Evolutionary conservation across 2,329 filamentous ascomycete species (phyloP), one percentile per base, ranked within the genome.

Genomic region (Fusarium concolor): DNA sequence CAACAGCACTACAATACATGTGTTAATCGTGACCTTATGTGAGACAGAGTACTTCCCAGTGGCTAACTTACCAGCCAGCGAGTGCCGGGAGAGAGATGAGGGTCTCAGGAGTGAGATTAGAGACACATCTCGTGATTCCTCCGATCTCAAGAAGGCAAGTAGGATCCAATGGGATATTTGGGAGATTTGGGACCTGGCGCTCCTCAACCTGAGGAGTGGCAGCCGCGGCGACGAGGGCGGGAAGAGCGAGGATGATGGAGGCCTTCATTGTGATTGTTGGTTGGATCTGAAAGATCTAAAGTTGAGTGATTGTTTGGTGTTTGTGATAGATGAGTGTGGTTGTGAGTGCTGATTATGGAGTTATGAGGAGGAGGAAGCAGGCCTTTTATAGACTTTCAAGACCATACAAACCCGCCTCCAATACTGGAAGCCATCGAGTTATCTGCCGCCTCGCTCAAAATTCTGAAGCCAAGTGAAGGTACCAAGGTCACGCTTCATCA

Each of bases 301-400:
- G 2, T 7, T 17, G 2, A 39, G 5, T 41, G 2, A 2, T 52
- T 33, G 29, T 20, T 37, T 53, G 24, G 29, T 49, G 10, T 29
- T 50, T 18, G 31, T 35, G 24, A 31, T 53, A 3, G 28, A 47
- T 33, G 47, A 28, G 18, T 49, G 41, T 51, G 56, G 45, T 28
- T 66, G 46, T 33, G 49, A 49, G 38, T 56, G 37, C 3, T 63
- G 53, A 35, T 39, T 44, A 56, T 42, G 9, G 2, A 53, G 2
- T 1, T 10, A 12, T 28, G 6, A 7, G 7, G 8, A 15, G 24
- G 31, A 53, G 0, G 5, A 22, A 3, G 4, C 14, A 2, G 18
- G 24, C 4, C 2, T 58, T n/a, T 62, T 69, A 68, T 69, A 68
- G 61, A 45, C 9, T 24, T 58, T 3, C 2, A 1, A 3, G 3